phyloP scores from a whole-genome alignment of 169 alveolate species.

The Plasmodium gallinaceum region DNA sequence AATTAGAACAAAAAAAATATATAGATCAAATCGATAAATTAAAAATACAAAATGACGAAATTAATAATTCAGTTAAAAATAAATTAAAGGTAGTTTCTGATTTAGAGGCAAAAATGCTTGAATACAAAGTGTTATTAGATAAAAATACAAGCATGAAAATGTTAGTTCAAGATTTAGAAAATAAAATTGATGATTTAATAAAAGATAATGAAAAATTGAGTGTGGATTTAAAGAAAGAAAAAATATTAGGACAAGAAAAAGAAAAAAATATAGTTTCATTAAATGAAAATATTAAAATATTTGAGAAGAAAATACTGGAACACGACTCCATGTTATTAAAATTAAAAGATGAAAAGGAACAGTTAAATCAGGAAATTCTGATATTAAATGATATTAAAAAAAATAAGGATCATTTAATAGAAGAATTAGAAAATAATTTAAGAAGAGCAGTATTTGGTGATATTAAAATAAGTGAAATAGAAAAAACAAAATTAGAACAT shows the following conservation, averaged over 20 bases:
- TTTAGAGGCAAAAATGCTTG: conserved; percentile 67
- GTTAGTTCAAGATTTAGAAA: conserved; percentile 72
- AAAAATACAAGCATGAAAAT: conserved; percentile 77
- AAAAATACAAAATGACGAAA: conserved; percentile 58
- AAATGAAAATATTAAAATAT: conserved; percentile 42
- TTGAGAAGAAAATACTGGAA: conserved; percentile 39
- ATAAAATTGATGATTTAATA: conserved; percentile 69
- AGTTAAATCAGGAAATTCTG: conserved; percentile 49
- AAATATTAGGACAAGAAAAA: conserved; percentile 42
- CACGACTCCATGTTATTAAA: conserved; percentile 24
- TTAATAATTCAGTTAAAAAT: conserved; percentile 52
- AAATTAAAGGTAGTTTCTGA: conserved; percentile 57
- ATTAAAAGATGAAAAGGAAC: conserved; percentile 70
- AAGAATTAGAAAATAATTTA: conserved; percentile 70
- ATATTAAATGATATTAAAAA: conserved; percentile 56
- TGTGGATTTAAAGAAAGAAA: conserved; percentile 73
- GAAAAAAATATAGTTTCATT: conserved; percentile 40
- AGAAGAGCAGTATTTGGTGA: conserved; percentile 77
- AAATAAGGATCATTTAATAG: conserved; percentile 60
- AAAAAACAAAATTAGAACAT: conserved; percentile 39
- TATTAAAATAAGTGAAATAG: conserved; percentile 50
- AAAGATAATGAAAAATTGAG: conserved; percentile 76
- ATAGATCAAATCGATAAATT: conserved; percentile 73
- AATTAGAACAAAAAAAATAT: conserved; percentile 44
- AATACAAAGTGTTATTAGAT: conserved; percentile 72